Evolutionary conservation across 371 early-diverging fungal genomes (phyloP).

Genomic region (Mucor circinelloides): DNA sequence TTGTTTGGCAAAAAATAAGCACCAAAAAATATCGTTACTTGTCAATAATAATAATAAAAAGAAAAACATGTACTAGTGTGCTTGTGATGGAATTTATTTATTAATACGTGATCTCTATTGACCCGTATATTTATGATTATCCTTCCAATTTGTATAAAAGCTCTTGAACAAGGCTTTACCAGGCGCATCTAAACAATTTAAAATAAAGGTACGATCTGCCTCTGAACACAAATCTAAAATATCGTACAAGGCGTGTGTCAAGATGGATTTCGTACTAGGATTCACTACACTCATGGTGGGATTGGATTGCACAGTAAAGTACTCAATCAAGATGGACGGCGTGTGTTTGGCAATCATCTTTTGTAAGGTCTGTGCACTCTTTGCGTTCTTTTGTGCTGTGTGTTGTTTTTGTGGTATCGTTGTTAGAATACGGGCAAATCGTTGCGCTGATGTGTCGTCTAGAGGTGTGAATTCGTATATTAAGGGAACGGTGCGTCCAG

Average conservation of each 20-base stretch:
- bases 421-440: slow-evolving; percentile 57
- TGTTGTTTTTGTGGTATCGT: slow-evolving; percentile 38
- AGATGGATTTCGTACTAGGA: slow-evolving; percentile 51
- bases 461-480: slow-evolving; percentile 46
- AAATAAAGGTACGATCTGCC: slow-evolving; percentile 66
- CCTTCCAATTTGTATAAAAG: slow-evolving; percentile 59
- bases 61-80: no score
- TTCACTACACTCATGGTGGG: slow-evolving; percentile 54
- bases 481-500: slow-evolving; percentile 21
- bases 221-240: slow-evolving; percentile 73
- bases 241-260: slow-evolving; percentile 67
- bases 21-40: no score
- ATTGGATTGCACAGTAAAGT: slow-evolving; percentile 67
- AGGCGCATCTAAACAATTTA: slow-evolving; percentile 62
- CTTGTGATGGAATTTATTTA: no score
- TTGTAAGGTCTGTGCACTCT: slow-evolving; percentile 22
- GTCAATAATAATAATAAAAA: slow-evolving; percentile 5
- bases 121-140: slow-evolving; percentile 66
- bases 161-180: slow-evolving; percentile 61
- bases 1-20: slow-evolving; percentile 20
- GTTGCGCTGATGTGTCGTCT: slow-evolving; percentile 51
- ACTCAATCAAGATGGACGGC: slow-evolving; percentile 66
- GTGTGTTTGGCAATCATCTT: slow-evolving; percentile 70
- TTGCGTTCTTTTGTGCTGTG: slow-evolving; percentile 9
- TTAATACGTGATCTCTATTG: slow-evolving; percentile 33